phyloP scores from a whole-genome alignment of 2,329 filamentous ascomycete genomes.

The Dothideomycetidae sp. region DNA sequence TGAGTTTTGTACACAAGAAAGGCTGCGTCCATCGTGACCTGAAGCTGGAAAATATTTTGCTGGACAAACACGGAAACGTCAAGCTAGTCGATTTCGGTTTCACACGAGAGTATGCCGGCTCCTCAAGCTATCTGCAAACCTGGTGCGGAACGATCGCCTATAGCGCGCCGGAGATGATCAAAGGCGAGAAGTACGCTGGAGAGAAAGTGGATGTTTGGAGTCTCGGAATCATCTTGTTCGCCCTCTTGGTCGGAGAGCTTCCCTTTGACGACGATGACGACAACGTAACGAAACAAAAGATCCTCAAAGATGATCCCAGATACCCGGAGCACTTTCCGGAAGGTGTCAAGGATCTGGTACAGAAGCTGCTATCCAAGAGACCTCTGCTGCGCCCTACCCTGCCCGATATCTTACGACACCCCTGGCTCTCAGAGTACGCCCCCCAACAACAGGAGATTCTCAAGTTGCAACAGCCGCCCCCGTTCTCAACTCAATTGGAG shows the following conservation, averaged over 20 bases:
- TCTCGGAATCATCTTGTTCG: slow-evolving; percentile 71
- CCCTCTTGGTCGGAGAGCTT: slow-evolving; percentile 67
- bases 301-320: slow-evolving; percentile 70
- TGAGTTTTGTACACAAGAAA: slow-evolving; percentile 87
- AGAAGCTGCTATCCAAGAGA: slow-evolving; percentile 73
- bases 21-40: slow-evolving; percentile 93
- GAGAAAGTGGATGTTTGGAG: slow-evolving; percentile 98
- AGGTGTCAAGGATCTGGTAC: slow-evolving; percentile 65
- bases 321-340: slow-evolving; percentile 68
- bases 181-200: slow-evolving; percentile 92
- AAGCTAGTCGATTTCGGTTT: slow-evolving; percentile 98
- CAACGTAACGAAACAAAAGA: slow-evolving; percentile 67
- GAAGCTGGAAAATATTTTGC: slow-evolving; percentile 89
- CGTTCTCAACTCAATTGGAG: slow-evolving; percentile 75
- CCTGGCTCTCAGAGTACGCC: slow-evolving; percentile 77
- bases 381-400: slow-evolving; percentile 69
- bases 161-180: slow-evolving; percentile 95
- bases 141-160: slow-evolving; percentile 98
- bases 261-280: slow-evolving; percentile 98
- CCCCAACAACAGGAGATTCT: slow-evolving; percentile 80
- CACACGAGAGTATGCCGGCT: slow-evolving; percentile 91
- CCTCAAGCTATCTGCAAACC: slow-evolving; percentile 86
- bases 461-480: slow-evolving; percentile 62
- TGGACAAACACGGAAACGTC: slow-evolving; percentile 94
- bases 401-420: slow-evolving; percentile 72